These are phyloP conservation scores for Spathaspora sp. DNA, from an alignment of 1,139 yeast genomes.

Conservation along the genomic window DNA sequence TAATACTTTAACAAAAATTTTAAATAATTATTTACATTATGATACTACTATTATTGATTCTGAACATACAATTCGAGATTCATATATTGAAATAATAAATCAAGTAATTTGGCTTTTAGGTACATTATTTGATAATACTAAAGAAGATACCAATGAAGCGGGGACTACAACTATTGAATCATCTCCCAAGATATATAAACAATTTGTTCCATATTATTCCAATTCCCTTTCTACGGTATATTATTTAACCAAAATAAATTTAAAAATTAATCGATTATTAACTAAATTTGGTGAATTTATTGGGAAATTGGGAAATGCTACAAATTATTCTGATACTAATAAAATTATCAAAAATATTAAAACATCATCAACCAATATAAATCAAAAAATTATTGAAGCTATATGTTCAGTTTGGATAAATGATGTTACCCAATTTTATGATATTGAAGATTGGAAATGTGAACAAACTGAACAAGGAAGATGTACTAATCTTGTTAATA, in stretches of 20 bases:
- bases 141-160: slow-evolving; percentile 3
- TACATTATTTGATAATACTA: slow-evolving; percentile 23
- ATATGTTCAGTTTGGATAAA: slow-evolving; percentile 49
- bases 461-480: slow-evolving; percentile 17
- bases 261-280: slow-evolving; percentile 29
- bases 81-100: slow-evolving; percentile 27
- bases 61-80: slow-evolving; percentile 28
- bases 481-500: slow-evolving; percentile 34
- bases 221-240: slow-evolving; percentile 43
- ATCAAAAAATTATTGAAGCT: slow-evolving; percentile 44
- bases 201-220: slow-evolving; percentile 42
- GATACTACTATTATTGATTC: slow-evolving; percentile 28
- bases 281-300: slow-evolving; percentile 35
- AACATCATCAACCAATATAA: slow-evolving; percentile 30
- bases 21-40: slow-evolving; percentile 40
- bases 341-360: slow-evolving; percentile 37
- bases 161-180: slow-evolving; percentile 34
- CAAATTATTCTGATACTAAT: slow-evolving; percentile 37
- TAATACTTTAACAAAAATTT: slow-evolving; percentile 33
- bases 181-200: slow-evolving; percentile 35
- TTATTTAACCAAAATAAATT: slow-evolving; percentile 34
- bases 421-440: slow-evolving; percentile 48
- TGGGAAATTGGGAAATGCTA: slow-evolving; percentile 34
- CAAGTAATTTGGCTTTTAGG: slow-evolving; percentile 28
- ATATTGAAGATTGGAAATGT: slow-evolving; percentile 44